Conservation (phyloP, 179 eudicot genomes). For the Pouteria campechiana region DNA sequence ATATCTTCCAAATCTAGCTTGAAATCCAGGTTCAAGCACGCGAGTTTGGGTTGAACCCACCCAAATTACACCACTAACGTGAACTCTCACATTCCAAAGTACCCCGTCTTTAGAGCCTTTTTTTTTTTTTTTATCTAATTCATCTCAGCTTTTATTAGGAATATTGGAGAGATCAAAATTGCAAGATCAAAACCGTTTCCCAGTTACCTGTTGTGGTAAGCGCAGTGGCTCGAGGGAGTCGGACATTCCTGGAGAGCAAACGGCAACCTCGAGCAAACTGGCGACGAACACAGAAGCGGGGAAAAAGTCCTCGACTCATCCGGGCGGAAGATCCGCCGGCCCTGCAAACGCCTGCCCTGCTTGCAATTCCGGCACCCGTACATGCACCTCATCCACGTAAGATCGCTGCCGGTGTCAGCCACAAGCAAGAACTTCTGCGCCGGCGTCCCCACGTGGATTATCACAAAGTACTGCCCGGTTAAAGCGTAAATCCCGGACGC, state of each 20-base stretch:
- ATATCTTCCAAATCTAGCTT: too few species aligned
- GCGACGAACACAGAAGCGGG: slow-evolving; percentile 21
- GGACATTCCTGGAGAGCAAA: slow-evolving; percentile 25
- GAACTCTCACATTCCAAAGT: too few species aligned
- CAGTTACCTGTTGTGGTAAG: slow-evolving; percentile 33
- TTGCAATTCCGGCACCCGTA: slow-evolving; percentile 1
- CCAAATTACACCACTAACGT: too few species aligned
- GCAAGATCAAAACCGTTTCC: too few species aligned
- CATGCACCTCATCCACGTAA: slow-evolving; percentile 44
- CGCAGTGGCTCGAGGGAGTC: slow-evolving; percentile 18
- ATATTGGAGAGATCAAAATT: too few species aligned
- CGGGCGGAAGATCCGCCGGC: slow-evolving; percentile 1
- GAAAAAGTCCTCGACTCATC: slow-evolving; percentile 18
- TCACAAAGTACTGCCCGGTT: slow-evolving; percentile 36
- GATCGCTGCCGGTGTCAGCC: slow-evolving; percentile 47
- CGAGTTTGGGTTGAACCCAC: too few species aligned
- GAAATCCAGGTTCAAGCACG: too few species aligned
- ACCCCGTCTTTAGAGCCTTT: too few species aligned
- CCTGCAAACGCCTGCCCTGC: background rate
- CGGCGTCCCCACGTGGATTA: slow-evolving; percentile 30
- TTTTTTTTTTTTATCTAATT: too few species aligned
- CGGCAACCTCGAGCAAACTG: slow-evolving; percentile 19
- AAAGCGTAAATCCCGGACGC: too few species aligned
- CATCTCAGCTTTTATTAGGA: too few species aligned
- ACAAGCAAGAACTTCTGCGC: slow-evolving; percentile 19